Evolutionary conservation across 2,329 filamentous ascomycete genomes (phyloP), one percentile per base, ranked within the genome.

Genomic region (Fusarium verticillioides): DNA sequence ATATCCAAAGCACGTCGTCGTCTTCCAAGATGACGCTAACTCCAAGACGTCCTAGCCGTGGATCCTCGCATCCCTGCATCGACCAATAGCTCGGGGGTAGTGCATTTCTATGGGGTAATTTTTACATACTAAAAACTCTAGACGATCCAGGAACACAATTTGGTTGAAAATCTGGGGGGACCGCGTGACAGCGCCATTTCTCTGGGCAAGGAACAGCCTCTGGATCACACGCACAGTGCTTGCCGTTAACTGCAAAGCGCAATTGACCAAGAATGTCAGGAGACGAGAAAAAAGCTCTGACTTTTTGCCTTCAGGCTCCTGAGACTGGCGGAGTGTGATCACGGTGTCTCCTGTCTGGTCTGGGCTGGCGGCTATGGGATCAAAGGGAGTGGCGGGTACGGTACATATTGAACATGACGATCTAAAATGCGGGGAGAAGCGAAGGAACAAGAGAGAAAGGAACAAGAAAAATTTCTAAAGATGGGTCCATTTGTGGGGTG

Each of bases 201-300:
- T 58, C 57, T 53, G 58, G 67, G 43, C 30, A 52, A 36, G 49
- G 32, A 52, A 52, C 49, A 49, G 42, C 12, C 23, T 40, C n/a
- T 18, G 60, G 64, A 77, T 77, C 76, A 77, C 75, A 78, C 66
- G 75, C 63, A 47, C 66, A 53, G 57, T 36, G 50, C 36, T 65
- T 78, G 74, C 76, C 75, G 70, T 78, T 77, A 77, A 77, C 75
- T 77, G 75, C 75, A 76, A 77, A 76, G 75, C 75, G 75, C 36
- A 32, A 36, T 39, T 63, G 44, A 19, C 54, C 12, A 40, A 39
- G 32, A 28, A 30, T 47, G 50, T 67, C 72, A 59, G 44, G 49
- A 67, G 66, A 72, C 53, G 56, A 30, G 34, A 26, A 26, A 30
- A 32, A 46, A 43, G 13, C 47, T 34, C 46, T 54, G 36, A 21